Evolutionary conservation across 2,329 filamentous ascomycete species (phyloP).

Genomic region (Cadophora gregata): DNA sequence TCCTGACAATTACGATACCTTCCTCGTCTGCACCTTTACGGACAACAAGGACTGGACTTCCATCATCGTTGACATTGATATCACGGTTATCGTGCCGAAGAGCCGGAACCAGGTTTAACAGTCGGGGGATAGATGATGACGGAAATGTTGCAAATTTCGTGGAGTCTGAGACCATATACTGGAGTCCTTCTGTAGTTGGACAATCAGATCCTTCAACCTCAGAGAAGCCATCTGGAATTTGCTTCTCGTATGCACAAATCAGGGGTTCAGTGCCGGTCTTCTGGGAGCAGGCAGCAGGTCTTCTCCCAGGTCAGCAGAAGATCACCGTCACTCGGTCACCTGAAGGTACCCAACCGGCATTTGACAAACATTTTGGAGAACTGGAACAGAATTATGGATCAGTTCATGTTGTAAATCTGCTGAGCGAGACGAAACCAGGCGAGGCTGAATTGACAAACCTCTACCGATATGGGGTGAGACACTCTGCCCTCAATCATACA

Average conservation of each 20-base stretch:
- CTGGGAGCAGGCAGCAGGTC: slow-evolving; percentile 91
- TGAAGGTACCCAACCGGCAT: slow-evolving; percentile 91
- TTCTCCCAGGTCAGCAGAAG: slow-evolving; percentile 92
- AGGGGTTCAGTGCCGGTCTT: slow-evolving; percentile 94
- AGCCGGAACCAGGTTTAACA: slow-evolving; percentile 94
- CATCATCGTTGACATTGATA: slow-evolving; percentile 86
- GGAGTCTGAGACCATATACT: slow-evolving; percentile 95
- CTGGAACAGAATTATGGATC: slow-evolving; percentile 87
- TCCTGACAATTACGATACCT: slow-evolving; percentile 83
- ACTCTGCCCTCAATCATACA: slow-evolving; percentile 71
- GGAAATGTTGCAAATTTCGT: slow-evolving; percentile 98
- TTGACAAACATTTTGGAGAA: slow-evolving; percentile 93
- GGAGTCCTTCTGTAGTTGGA: slow-evolving; percentile 65
- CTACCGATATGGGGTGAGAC: slow-evolving; percentile 78
- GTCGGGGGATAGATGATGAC: slow-evolving; percentile 96
- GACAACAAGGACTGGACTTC: slow-evolving; percentile 69
- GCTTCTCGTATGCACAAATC: slow-evolving; percentile 93
- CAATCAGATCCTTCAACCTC: slow-evolving; percentile 32
- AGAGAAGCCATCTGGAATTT: slow-evolving; percentile 57
- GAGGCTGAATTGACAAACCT: slow-evolving; percentile 83
- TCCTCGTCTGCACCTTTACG: slow-evolving; percentile 75
- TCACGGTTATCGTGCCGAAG: slow-evolving; percentile 89
- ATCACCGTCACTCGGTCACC: slow-evolving; percentile 87
- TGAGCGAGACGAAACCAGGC: slow-evolving; percentile 87
- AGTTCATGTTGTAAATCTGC: slow-evolving; percentile 89